These are phyloP conservation scores for Yarrowia keelungensis DNA, from an alignment of 805 yeast genomes.

Conservation along the genomic window DNA sequence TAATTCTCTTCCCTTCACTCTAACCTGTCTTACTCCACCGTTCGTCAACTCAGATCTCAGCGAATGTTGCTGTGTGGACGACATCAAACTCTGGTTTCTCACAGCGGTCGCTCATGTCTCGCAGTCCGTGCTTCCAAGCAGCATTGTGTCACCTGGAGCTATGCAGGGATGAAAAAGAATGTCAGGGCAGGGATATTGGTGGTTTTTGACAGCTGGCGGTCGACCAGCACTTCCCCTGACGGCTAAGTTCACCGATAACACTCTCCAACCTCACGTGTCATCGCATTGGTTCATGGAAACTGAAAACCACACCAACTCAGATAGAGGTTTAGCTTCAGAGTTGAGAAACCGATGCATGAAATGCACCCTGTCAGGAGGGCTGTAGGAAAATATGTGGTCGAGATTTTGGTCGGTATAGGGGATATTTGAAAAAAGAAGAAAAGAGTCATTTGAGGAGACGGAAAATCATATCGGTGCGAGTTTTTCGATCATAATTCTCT, in stretches of 20 bases:
- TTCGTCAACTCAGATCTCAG: not conserved
- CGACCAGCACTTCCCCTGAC: no score
- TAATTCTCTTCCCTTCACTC: not conserved
- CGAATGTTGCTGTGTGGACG: conserved; percentile 12
- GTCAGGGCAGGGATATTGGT: not conserved
- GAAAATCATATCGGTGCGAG: no score
- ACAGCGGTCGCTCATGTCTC: not conserved
- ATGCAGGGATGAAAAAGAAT: conserved; percentile 3
- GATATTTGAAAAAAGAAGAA: no score
- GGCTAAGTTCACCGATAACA: no score
- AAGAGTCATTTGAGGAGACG: no score
- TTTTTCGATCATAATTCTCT: no score
- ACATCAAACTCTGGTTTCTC: not conserved
- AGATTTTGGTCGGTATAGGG: no score
- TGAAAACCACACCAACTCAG: not conserved
- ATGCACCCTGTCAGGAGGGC: conserved; percentile 15
- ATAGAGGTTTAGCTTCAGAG: conserved; percentile 2
- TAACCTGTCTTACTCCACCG: conserved; percentile 22
- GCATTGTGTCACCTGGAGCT: not conserved
- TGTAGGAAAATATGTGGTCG: not conserved
- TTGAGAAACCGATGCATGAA: not conserved
- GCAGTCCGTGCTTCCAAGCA: not conserved
- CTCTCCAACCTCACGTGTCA: not conserved
- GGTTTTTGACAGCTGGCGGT: no score
- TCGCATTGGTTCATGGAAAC: conserved; percentile 1